Evolutionary conservation across 2,329 filamentous ascomycete species (phyloP).

Genomic region (Conoideocrella luteorostrata): DNA sequence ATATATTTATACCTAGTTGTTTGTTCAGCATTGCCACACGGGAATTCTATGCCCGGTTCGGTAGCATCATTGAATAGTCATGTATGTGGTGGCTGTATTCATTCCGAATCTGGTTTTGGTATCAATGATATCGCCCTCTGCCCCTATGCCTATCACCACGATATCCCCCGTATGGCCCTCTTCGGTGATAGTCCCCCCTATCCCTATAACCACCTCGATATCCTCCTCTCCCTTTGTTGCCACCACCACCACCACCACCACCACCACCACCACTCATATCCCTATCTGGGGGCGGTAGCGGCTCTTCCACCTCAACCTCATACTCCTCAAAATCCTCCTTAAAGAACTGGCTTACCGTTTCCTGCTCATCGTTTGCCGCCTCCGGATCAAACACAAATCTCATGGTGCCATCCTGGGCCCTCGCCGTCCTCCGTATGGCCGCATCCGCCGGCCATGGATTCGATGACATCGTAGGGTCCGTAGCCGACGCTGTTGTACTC

Average conservation of each 20-base stretch:
- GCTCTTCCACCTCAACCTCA: slow-evolving; percentile 70
- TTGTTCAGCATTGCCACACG: too few species aligned
- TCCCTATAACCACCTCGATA: slow-evolving; percentile 20
- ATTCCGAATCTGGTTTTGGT: too few species aligned
- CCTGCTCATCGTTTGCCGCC: slow-evolving; percentile 65
- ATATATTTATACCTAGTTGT: too few species aligned
- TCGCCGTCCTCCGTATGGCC: slow-evolving; percentile 24
- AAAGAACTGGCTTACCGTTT: slow-evolving; percentile 61
- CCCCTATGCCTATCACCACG: slow-evolving; percentile 28
- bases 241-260: slow-evolving; percentile 12
- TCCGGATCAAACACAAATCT: slow-evolving; percentile 84
- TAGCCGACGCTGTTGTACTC: slow-evolving; percentile 18
- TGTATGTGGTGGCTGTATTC: too few species aligned
- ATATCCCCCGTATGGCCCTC: slow-evolving; percentile 28
- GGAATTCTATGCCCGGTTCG: too few species aligned
- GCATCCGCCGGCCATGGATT: slow-evolving; percentile 30
- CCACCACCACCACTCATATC: slow-evolving; percentile 7
- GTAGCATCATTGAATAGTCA: too few species aligned
- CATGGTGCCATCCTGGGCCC: slow-evolving; percentile 64
- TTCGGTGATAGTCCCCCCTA: slow-evolving; percentile 20
- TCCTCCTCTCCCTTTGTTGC: slow-evolving; percentile 18
- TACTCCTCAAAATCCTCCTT: slow-evolving; percentile 70
- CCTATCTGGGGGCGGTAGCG: slow-evolving; percentile 29
- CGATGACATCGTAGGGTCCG: slow-evolving; percentile 23
- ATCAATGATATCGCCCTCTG: slow-evolving; percentile 25